phyloP scores from a whole-genome alignment of 164 flowering plant genomes.

The Warburgia ugandensis region DNA sequence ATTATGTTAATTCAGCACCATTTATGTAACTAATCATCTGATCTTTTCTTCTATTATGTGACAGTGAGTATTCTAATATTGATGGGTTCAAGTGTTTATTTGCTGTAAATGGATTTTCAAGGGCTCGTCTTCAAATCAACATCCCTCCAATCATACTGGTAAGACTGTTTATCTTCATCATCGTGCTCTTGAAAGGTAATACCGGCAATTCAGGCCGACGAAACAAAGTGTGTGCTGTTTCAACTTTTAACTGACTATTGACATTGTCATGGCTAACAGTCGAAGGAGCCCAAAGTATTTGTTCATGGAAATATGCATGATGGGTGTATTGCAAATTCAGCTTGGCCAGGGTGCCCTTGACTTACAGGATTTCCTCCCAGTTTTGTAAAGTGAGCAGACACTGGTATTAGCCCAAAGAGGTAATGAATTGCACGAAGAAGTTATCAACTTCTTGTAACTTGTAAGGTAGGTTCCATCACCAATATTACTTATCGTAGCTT shows the following conservation, averaged over 20 bases:
- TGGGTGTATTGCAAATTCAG: constrained; percentile 20
- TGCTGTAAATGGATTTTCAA: constrained; percentile 53
- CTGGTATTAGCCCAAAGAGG: neutral
- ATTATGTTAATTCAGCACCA: neutral
- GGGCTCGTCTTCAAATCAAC: constrained; percentile 31
- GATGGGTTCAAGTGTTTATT: constrained; percentile 76
- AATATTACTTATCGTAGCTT: too few relatives aligned
- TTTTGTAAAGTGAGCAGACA: neutral
- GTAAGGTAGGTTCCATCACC: too few relatives aligned
- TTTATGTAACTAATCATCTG: neutral
- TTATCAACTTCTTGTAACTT: neutral
- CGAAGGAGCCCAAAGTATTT: constrained; percentile 65
- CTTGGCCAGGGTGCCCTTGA: constrained; percentile 74
- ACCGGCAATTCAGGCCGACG: neutral
- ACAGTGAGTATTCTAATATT: constrained; percentile 62
- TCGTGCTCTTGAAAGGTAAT: neutral
- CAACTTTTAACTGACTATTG: neutral
- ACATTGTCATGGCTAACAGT: constrained; percentile 28
- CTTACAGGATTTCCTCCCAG: neutral
- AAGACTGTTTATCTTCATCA: constrained; percentile 3
- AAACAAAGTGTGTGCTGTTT: neutral
- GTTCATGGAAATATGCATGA: constrained; percentile 48
- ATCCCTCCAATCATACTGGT: constrained; percentile 69
- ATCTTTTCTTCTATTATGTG: constrained; percentile 7
- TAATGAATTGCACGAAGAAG: neutral